Evolutionary conservation across 768 basidiomycete genomes (phyloP), one percentile per base, ranked within the genome.

Genomic region (Mycena floridula): DNA sequence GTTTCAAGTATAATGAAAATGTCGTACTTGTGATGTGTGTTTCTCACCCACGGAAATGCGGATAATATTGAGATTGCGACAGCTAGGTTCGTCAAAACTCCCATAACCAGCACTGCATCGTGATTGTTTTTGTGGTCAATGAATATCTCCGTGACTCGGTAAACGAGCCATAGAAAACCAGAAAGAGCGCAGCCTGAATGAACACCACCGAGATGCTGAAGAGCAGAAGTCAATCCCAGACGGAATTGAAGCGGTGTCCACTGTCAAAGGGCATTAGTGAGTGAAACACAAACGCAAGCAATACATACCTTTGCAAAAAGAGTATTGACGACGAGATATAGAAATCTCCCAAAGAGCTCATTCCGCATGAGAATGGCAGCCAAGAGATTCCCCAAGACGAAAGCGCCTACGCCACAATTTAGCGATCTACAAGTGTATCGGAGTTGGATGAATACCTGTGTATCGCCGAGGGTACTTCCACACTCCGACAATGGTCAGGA

Each of bases 111-210:
- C 16, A 88, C 64, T 3, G 79, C 68, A 40, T 69, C 66, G 46
- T 76, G 73, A 51, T 77, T 81, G 45, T 67, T 49, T 48, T 64
- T 61, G 55, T 71, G 79, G 51, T 74, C 55, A 25, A 67, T 69
- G 55, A 77, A 74, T 25, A 81, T 74, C 25, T 70, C 61, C 28
- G 73, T 66, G 35, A 87, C 62, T 56, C 76, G 76, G 51, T 77
- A 77, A 40, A 87, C 63, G 37, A 89, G 70, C 87, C 87, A 89
- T 13, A 74, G 65, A 45, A 84, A 76, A 39, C 85, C 87, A 25
- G 86, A 87, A 21, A 74, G 64, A 3, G 85, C 85, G 59, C 88
- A 89, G 23, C 87, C 85, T n/a, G 81, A 82, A 56, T 90, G 88
- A 50, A 89, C 86, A 18, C 88, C 88, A 5, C 88, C 88, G 12